Base-by-base conservation (phyloP, 75 land plant species). In the Isoetes taiwanensis region DNA sequence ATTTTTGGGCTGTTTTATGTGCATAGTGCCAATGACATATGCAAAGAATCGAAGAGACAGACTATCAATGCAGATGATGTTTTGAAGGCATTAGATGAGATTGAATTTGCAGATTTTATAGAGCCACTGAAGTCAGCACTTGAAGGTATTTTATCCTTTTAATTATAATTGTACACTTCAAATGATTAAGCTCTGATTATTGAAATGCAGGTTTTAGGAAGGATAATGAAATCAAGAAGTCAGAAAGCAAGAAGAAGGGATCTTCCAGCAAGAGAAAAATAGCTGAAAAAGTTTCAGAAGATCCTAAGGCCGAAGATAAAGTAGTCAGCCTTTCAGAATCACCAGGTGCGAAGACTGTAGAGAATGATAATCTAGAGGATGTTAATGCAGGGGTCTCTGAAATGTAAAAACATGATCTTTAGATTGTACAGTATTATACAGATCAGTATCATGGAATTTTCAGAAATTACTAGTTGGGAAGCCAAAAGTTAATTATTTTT, bases 21-120 rank as follows among this genome's bases (percentile, higher is more conserved):
- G n/a, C 64, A 90, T n/a, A n/a, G 97, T 57, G 87, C 97, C 9
- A 86, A 90, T 78, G 97, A 90, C 28, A 71, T 86, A 26, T 90
- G 97, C 67, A 78, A 71, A 66, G 97, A 90, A 43, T 80, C 97
- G 11, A 82, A 77, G 64, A 75, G 97, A 34, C 97, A 90, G 35
- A 86, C 80, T 2, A 80, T 90, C 19, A 90, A 80, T 64, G 93
- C 93, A 9, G 94, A 90, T 1, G 97, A 86, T 66, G 93, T 90
- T 20, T 56, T 90, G 4, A 86, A 80, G 60, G 97, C 97, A n/a
- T 46, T 90, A 9, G 97, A 90, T 21, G 97, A 90, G 41, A 71
- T 86, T 16, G 97, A 90, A 34, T 90, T 86, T 61, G 61, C 77
- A 3, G 93, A 90, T 61, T 78, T 86, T 57, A 30, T 77, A 32